phyloP scores from a whole-genome alignment of 108 stramenopile genomes.

The Cyclotella sp. region DNA sequence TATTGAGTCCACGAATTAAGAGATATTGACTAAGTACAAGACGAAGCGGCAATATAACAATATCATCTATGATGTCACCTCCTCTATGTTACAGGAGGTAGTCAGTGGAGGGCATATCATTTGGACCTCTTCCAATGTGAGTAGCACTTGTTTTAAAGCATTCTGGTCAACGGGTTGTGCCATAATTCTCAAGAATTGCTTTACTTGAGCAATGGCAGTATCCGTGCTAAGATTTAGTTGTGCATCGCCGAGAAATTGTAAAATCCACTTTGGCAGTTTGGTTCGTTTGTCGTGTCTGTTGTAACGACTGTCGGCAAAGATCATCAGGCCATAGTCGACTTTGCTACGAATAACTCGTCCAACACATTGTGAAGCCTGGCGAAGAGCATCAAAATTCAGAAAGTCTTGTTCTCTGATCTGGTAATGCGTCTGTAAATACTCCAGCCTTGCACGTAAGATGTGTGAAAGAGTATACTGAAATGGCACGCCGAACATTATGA shows the following conservation, averaged over 20 bases:
- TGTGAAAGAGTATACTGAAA: constrained; percentile 99
- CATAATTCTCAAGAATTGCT: constrained; percentile 91
- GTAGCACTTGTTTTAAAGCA: constrained; percentile 82
- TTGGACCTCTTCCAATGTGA: constrained; percentile 84
- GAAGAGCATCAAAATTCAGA: constrained; percentile 96
- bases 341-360: constrained; percentile 96
- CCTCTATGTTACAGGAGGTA: neutral
- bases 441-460: constrained; percentile 93
- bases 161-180: constrained; percentile 95
- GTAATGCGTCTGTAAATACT: constrained; percentile 93
- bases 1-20: too few species aligned
- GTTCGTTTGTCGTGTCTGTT: constrained; percentile 95
- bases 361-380: constrained; percentile 94
- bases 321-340: constrained; percentile 96
- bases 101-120: constrained; percentile 7
- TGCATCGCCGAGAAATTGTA: constrained; percentile 91
- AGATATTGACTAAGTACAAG: too few species aligned
- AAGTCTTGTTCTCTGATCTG: constrained; percentile 97
- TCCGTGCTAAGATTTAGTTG: constrained; percentile 94
- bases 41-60: too few species aligned
- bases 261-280: constrained; percentile 97
- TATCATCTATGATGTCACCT: constrained; percentile 14
- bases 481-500: constrained; percentile 98
- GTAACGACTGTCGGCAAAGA: constrained; percentile 73
- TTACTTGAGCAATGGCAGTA: constrained; percentile 82